Conservation (phyloP, 2,329 filamentous ascomycete genomes). For the Fusarium guadeloupense region DNA sequence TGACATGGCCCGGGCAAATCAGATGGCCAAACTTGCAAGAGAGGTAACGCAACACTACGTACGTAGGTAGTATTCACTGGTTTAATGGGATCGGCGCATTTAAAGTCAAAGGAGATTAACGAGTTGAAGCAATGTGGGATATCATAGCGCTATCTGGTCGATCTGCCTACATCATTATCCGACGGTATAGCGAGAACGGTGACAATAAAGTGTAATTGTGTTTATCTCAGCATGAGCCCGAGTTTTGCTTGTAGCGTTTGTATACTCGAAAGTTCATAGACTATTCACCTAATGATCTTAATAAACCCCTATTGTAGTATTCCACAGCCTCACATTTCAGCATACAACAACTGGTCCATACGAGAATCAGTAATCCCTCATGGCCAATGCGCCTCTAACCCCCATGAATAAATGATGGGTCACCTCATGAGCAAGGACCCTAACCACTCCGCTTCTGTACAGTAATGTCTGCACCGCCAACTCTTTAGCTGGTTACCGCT, state of each 20-base stretch:
- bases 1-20: slow-evolving; percentile 18
- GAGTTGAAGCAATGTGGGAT: slow-evolving; percentile 25
- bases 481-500: background rate
- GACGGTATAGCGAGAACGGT: background rate
- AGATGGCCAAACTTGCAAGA: slow-evolving; percentile 38
- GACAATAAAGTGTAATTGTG: background rate
- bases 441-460: slow-evolving; percentile 27
- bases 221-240: background rate
- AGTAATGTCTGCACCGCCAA: slow-evolving; percentile 6
- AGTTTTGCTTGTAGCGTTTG: background rate
- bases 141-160: slow-evolving; percentile 27
- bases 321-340: background rate
- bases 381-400: slow-evolving; percentile 26
- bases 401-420: slow-evolving; percentile 10
- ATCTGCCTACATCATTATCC: slow-evolving; percentile 1
- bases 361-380: slow-evolving; percentile 29
- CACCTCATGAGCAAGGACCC: slow-evolving; percentile 24
- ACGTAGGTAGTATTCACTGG: background rate
- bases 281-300: no score
- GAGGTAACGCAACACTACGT: background rate
- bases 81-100: slow-evolving; percentile 11
- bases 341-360: background rate
- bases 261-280: background rate
- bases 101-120: slow-evolving; percentile 26
- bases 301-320: no score